Percentiles rank a stretch among this genome's conserved stretches.
These are phyloP conservation scores for Aspergillus wentii DNA, from an alignment of 495 filamentous ascomycete species.

Conservation along the genomic window DNA sequence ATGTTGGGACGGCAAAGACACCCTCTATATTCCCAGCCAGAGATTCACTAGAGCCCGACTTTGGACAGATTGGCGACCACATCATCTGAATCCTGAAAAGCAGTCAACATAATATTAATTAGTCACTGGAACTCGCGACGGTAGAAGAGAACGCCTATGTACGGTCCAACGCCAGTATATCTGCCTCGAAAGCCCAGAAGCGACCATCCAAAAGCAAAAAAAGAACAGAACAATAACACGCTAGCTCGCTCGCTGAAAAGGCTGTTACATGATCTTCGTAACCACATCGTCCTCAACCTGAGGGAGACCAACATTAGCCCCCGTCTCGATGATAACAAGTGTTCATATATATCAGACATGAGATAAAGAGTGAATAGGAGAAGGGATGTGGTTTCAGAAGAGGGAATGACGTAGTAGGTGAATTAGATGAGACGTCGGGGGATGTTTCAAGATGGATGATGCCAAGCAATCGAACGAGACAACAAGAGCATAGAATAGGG, in stretches of 20 bases:
- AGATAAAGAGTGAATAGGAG: constrained; percentile 3
- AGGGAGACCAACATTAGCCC: constrained; percentile 53
- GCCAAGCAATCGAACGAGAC: too few species aligned
- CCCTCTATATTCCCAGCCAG: not conserved
- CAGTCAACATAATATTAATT: constrained; percentile 30
- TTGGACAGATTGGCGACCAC: constrained; percentile 22
- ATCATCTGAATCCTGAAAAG: constrained; percentile 28
- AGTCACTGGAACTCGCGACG: constrained; percentile 21
- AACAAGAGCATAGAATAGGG: too few species aligned
- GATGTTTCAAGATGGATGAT: too few species aligned
- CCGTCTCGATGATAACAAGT: too few species aligned
- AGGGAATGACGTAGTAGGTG: too few species aligned
- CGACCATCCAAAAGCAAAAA: constrained; percentile 8
- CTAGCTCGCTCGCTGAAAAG: constrained; percentile 16
- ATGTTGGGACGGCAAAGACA: too few species aligned
- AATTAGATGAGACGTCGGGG: too few species aligned
- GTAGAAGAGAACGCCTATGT: constrained; percentile 27
- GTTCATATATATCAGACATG: too few species aligned
- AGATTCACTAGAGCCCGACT: constrained; percentile 17
- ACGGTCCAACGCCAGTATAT: constrained; percentile 22
- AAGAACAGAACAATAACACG: constrained; percentile 16
- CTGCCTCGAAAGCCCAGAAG: constrained; percentile 10
- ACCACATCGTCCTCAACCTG: constrained; percentile 93
- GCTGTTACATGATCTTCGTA: constrained; percentile 85
- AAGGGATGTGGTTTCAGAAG: too few species aligned